Evolutionary conservation across 2,329 filamentous ascomycete genomes (phyloP), one percentile per base, ranked within the genome.

Genomic region (Ascochyta koolunga): DNA sequence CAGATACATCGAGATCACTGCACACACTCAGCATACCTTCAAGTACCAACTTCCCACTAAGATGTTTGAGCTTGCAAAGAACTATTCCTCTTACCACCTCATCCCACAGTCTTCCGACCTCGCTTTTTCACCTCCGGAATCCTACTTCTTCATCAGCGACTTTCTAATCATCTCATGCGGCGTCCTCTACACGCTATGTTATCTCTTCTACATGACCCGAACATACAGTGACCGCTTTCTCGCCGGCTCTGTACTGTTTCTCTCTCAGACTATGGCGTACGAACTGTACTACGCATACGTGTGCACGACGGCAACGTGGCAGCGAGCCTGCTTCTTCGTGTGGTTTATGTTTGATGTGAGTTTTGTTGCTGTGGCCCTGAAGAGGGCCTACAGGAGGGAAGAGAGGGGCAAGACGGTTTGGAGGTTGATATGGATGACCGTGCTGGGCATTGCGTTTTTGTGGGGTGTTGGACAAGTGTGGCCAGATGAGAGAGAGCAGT

Each of bases 81-180:
- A 58, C 38, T 62, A 57, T 59, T 76, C 76, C 22, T 72, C 78
- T 46, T 77, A 79, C 63, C 75, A 83, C 16, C 76, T 82, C 1
- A 77, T 85, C 2, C 81, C 78, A 43, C 80, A 85, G 62, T 77
- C 83, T 48, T 77, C 78, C 18, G 80, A 83, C 59, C 65, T 76
- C 0, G 70, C 68, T 1, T 64, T 76, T 9, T 59, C 70, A 21
- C 74, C 74, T 0, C 75, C 73, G 11, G 67, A 77, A 56, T 72
- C 69, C 52, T 77, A 77, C 60, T 70, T 77, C 35, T 76, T 69
- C 59, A 64, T 77, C 11, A 75, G 76, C 51, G 74, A 77, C 64
- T 74, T 74, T 44, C 62, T 77, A 9, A 77, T 77, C 37, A 70
- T 77, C 32, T 64, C 70, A 6, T 77, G 75, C 37, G 74, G 73